Conservation (phyloP, 1,139 yeast genomes). For the Candida freyschussii region DNA sequence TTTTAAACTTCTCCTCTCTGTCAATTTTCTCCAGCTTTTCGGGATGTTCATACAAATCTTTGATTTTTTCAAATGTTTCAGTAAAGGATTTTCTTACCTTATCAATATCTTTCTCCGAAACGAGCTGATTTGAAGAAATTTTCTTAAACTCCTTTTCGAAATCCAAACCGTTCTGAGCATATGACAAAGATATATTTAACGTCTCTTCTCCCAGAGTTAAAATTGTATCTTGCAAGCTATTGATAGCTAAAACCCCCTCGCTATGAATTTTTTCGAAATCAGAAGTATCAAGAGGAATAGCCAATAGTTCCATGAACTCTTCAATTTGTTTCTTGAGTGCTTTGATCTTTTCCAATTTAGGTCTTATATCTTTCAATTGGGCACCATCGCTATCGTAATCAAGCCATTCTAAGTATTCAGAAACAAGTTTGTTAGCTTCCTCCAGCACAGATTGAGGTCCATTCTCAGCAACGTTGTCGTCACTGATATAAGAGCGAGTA, state of each 20-base stretch:
- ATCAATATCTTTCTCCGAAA: conserved; percentile 35
- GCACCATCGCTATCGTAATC: conserved; percentile 68
- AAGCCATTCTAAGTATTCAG: conserved; percentile 68
- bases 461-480: conserved; percentile 36
- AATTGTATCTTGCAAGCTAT: conserved; percentile 41
- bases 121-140: conserved; percentile 26
- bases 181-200: conserved; percentile 36
- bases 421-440: conserved; percentile 35
- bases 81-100: conserved; percentile 34
- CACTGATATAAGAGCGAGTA: conserved; percentile 49
- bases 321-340: conserved; percentile 28
- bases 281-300: conserved; percentile 31
- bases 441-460: conserved; percentile 35
- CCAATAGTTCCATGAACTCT: conserved; percentile 30
- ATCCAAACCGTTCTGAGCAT: conserved; percentile 39
- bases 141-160: conserved; percentile 47
- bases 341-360: conserved; percentile 30
- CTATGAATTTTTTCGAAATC: conserved; percentile 39
- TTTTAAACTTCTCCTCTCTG: conserved; percentile 35
- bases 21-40: conserved; percentile 26
- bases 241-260: conserved; percentile 37
- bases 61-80: conserved; percentile 34
- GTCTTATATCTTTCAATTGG: conserved; percentile 32
- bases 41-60: conserved; percentile 31
- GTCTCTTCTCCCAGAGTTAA: conserved; percentile 43